Evolutionary conservation across 2,329 filamentous ascomycete species (phyloP).

Genomic region (Colletotrichum tofieldiae): DNA sequence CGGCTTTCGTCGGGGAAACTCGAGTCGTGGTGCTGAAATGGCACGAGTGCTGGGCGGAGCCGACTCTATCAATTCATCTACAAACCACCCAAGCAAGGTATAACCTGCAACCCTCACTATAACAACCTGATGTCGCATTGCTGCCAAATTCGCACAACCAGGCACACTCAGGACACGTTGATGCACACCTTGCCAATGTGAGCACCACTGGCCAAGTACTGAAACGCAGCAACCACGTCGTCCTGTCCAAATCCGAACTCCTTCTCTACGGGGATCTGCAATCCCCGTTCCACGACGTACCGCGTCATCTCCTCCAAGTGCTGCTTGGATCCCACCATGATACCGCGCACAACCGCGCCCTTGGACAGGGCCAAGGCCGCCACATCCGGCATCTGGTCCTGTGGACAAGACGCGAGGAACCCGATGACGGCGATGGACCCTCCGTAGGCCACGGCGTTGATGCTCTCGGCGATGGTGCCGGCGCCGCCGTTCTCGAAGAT

Average conservation of each 20-base stretch:
- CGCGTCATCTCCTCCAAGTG: constrained; percentile 53
- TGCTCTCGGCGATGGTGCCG: constrained; percentile 60
- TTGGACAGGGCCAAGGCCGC: constrained; percentile 49
- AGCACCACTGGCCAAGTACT: constrained; percentile 39
- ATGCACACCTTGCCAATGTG: constrained; percentile 58
- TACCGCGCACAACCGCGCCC: constrained; percentile 53
- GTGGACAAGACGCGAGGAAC: constrained; percentile 49
- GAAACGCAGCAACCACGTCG: constrained; percentile 44
- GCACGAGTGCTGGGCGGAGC: neutral
- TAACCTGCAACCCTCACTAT: neutral
- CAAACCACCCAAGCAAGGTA: neutral
- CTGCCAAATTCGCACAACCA: neutral
- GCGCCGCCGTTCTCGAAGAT: constrained; percentile 59
- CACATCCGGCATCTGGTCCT: constrained; percentile 53
- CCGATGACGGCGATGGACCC: constrained; percentile 64
- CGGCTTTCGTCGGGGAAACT: constrained; percentile 11
- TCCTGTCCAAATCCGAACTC: constrained; percentile 51
- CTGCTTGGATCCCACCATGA: constrained; percentile 54
- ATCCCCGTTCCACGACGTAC: constrained; percentile 48
- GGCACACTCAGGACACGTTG: constrained; percentile 12
- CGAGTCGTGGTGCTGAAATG: neutral
- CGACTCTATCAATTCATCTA: constrained; percentile 2
- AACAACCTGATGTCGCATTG: neutral
- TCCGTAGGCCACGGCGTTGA: constrained; percentile 60
- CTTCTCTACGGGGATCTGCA: constrained; percentile 53